A percentile compares a stretch with the other conserved stretches of the same genome.
Evolutionary conservation across 2,329 filamentous ascomycete genomes (phyloP).

Genomic region (Nannizziopsis arthrosporioides): DNA sequence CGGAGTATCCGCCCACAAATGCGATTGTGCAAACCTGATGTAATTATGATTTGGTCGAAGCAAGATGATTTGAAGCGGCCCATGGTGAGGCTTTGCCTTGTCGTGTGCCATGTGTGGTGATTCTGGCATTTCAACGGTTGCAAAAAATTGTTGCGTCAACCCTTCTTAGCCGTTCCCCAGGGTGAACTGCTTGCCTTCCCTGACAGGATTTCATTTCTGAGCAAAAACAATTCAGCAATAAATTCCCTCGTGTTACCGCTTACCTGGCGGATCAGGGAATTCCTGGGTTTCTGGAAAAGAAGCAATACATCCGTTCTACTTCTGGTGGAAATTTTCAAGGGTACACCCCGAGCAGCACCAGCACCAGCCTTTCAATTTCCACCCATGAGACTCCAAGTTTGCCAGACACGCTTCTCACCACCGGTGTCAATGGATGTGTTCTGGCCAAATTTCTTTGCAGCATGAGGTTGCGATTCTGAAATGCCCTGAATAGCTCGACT

Average conservation of each 20-base stretch:
- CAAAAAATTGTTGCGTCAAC: not conserved
- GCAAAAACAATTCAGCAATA: not conserved
- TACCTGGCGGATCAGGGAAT: conserved; percentile 1
- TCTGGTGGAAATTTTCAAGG: not conserved
- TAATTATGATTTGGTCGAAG: conserved; percentile 3
- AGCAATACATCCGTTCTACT: conserved; percentile 2
- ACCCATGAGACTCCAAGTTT: not conserved
- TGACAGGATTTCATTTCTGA: too few relatives aligned
- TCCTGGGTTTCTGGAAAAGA: not conserved
- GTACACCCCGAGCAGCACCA: not conserved
- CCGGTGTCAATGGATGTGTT: conserved; percentile 4
- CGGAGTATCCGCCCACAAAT: not conserved
- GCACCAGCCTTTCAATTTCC: not conserved
- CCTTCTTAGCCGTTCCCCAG: too few relatives aligned
- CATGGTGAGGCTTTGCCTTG: conserved; percentile 3
- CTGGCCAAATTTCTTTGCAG: not conserved
- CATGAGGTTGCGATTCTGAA: conserved; percentile 5
- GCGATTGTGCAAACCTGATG: conserved; percentile 6
- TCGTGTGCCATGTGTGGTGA: conserved; percentile 8
- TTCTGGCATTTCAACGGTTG: conserved; percentile 7
- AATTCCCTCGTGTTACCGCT: conserved; percentile 2
- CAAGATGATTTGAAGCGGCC: not conserved
- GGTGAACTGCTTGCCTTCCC: too few relatives aligned
- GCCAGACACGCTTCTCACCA: conserved; percentile 1
- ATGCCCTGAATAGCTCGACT: not conserved